phyloP scores from a whole-genome alignment of 306 rosid genomes.

The Hylodesmum podocarpum region DNA sequence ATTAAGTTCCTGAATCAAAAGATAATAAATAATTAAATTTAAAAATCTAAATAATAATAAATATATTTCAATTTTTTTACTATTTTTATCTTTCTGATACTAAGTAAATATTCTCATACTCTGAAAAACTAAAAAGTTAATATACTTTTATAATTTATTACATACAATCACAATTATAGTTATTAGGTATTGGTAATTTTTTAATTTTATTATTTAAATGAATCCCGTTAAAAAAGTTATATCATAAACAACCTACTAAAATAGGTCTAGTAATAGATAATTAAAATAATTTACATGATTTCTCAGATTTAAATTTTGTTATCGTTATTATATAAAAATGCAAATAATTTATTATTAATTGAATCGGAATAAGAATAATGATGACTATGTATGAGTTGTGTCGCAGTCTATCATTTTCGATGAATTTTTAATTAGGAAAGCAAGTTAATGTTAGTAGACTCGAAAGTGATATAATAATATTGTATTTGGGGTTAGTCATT shows the following conservation, averaged over 20 bases:
- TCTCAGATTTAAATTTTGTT: not conserved
- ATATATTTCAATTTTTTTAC: no score
- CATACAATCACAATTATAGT: not conserved
- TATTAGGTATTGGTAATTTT: no score
- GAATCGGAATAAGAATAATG: not conserved
- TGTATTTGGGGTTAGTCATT: slow-evolving; percentile 5
- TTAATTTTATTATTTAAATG: not conserved
- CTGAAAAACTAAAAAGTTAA: no score
- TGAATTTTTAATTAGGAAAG: not conserved
- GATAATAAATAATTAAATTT: not conserved
- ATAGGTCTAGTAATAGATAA: not conserved
- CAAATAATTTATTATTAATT: not conserved
- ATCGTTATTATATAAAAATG: not conserved
- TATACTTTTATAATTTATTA: no score
- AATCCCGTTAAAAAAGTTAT: not conserved
- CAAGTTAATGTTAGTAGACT: not conserved
- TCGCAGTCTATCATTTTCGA: not conserved
- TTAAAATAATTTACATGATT: not conserved
- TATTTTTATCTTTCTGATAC: no score
- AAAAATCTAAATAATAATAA: no score
- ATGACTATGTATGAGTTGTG: slow-evolving; percentile 2
- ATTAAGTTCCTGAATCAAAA: no score
- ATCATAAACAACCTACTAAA: not conserved
- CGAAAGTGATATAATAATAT: not conserved
- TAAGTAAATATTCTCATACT: no score